A percentile compares a stretch with the other conserved stretches of the same genome.
Evolutionary conservation across 2,329 filamentous ascomycete species (phyloP).

Genomic region (Escovopsis sp.): DNA sequence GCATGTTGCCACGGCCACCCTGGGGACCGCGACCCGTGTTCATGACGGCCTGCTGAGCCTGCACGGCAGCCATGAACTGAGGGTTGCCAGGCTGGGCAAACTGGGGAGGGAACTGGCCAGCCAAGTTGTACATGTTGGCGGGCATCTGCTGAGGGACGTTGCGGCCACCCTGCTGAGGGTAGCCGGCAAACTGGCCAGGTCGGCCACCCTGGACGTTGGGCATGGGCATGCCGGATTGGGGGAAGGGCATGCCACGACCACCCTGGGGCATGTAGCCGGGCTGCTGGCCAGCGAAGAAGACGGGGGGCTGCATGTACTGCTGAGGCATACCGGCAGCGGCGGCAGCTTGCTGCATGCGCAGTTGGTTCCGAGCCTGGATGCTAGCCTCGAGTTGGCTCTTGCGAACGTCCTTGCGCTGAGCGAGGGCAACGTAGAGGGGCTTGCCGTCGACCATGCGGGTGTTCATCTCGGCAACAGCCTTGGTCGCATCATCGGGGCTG

Average conservation of each 20-base stretch:
- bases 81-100: constrained; percentile 71
- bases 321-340: constrained; percentile 79
- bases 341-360: constrained; percentile 94
- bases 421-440: constrained; percentile 93
- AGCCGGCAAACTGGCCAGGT: constrained; percentile 73
- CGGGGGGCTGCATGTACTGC: constrained; percentile 75
- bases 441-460: constrained; percentile 97
- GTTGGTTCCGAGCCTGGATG: constrained; percentile 97
- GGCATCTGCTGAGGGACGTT: constrained; percentile 77
- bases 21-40: constrained; percentile 49
- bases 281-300: constrained; percentile 82
- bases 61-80: constrained; percentile 68
- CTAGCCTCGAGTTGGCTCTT: constrained; percentile 98
- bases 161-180: constrained; percentile 77
- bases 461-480: constrained; percentile 99
- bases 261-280: constrained; percentile 52
- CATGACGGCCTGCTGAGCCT: constrained; percentile 49
- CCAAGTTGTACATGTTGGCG: constrained; percentile 71
- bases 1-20: constrained; percentile 59
- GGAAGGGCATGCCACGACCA: constrained; percentile 53
- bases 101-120: constrained; percentile 64
- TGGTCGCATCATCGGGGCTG: constrained; percentile 97
- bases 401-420: constrained; percentile 98
- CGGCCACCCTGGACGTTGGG: constrained; percentile 67
- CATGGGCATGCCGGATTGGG: constrained; percentile 47